These are phyloP conservation scores for Cyamopsis tetragonoloba DNA, from an alignment of 306 rosid species.

Conservation along the genomic window DNA sequence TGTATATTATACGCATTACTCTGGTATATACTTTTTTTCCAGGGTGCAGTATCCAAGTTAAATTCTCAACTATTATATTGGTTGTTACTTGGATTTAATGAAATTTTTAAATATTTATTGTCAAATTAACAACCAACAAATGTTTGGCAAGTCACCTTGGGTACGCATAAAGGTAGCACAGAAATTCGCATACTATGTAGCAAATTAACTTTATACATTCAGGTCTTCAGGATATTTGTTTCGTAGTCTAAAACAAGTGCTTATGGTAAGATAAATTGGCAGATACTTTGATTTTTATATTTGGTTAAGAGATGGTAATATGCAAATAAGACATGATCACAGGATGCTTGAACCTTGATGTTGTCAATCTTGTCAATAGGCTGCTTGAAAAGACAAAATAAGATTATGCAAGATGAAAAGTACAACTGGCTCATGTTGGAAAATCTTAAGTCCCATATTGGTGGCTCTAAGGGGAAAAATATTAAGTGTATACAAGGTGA, in stretches of 20 bases:
- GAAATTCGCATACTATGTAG: not conserved
- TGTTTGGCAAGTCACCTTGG: not conserved
- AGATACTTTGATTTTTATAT: not conserved
- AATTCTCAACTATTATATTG: not conserved
- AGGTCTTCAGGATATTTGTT: constrained; percentile 1
- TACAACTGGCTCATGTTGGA: not conserved
- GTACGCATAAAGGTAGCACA: not conserved
- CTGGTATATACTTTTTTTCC: not conserved
- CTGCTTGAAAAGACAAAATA: not conserved
- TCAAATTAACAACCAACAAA: not conserved
- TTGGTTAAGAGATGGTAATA: not conserved
- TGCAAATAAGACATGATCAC: not conserved
- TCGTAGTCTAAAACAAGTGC: too few relatives aligned
- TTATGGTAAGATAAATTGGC: not conserved
- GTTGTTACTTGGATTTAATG: not conserved
- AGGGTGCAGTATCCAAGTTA: not conserved
- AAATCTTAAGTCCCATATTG: too few relatives aligned
- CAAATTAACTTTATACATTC: not conserved
- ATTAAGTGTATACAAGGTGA: too few relatives aligned
- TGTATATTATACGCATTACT: not conserved
- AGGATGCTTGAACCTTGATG: not conserved
- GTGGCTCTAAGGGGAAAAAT: too few relatives aligned
- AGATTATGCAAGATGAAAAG: not conserved
- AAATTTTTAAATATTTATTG: not conserved
- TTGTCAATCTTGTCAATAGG: not conserved